Evolutionary conservation across 2,329 filamentous ascomycete species (phyloP).

Genomic region (Chlorencoelia australis): DNA sequence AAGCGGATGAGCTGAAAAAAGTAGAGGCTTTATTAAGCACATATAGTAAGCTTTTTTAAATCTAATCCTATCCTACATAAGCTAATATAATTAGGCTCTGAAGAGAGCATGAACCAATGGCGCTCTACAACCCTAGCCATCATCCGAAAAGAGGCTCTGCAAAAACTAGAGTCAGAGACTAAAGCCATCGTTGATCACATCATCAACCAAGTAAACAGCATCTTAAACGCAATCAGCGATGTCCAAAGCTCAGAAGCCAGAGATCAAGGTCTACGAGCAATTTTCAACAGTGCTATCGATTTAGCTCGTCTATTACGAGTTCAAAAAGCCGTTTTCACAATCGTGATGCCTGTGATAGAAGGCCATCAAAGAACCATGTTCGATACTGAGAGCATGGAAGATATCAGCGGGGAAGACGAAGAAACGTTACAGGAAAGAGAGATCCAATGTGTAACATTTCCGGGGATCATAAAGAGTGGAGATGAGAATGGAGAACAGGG

Average conservation of each 20-base stretch:
- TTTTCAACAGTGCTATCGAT: constrained; percentile 44
- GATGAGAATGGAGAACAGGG: constrained; percentile 53
- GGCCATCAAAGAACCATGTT: constrained; percentile 45
- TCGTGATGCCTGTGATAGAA: constrained; percentile 43
- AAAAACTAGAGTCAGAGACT: constrained; percentile 38
- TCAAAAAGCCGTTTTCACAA: constrained; percentile 47
- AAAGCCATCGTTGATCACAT: constrained; percentile 33
- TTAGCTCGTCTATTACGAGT: constrained; percentile 45
- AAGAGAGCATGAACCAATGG: constrained; percentile 53
- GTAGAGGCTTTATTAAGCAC: constrained; percentile 17
- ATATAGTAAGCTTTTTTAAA: constrained; percentile 15
- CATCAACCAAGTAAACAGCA: constrained; percentile 36
- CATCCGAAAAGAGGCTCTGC: constrained; percentile 42
- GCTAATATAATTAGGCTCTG: constrained; percentile 30
- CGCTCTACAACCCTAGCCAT: constrained; percentile 53
- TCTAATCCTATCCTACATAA: neutral
- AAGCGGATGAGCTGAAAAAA: constrained; percentile 37
- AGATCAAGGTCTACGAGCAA: constrained; percentile 41
- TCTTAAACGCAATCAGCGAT: constrained; percentile 39
- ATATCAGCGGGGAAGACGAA: constrained; percentile 52
- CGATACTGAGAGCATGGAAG: constrained; percentile 52
- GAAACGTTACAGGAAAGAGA: constrained; percentile 41
- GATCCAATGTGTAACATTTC: constrained; percentile 53
- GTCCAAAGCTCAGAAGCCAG: constrained; percentile 29
- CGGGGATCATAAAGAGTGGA: constrained; percentile 52